phyloP scores from a whole-genome alignment of 139 green algal genomes.

The Microglena sp. region DNA sequence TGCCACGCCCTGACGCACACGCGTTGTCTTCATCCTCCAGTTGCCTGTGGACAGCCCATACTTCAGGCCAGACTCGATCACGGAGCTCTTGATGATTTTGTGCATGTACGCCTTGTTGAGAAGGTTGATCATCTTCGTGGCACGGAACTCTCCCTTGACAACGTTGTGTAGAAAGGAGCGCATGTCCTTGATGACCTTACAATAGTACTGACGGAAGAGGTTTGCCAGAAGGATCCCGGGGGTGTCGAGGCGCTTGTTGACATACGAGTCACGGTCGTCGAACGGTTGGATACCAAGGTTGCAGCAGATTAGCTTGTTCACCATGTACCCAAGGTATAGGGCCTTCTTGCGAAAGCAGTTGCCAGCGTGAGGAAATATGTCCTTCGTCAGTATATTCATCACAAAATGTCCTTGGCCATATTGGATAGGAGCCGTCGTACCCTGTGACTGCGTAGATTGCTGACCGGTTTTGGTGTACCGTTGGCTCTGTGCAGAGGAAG shows the following conservation, averaged over 20 bases:
- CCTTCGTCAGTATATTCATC: slow-evolving; percentile 12
- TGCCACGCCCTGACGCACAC: background rate
- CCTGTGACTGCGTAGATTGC: no score
- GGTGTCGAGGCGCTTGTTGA: slow-evolving; percentile 50
- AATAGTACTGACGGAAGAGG: slow-evolving; percentile 11
- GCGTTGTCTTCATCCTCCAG: slow-evolving; percentile 34
- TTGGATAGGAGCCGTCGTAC: no score
- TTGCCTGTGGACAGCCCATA: slow-evolving; percentile 59
- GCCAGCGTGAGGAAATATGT: slow-evolving; percentile 4
- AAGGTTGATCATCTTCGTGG: slow-evolving; percentile 11
- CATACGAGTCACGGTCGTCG: slow-evolving; percentile 44
- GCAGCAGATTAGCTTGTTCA: background rate
- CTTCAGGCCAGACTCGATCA: slow-evolving; percentile 49
- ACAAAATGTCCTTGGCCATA: background rate
- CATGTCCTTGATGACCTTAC: slow-evolving; percentile 48
- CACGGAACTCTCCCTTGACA: no score
- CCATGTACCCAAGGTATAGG: slow-evolving; percentile 6
- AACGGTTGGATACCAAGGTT: background rate
- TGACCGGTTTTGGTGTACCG: no score
- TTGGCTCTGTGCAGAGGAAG: background rate
- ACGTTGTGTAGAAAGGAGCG: slow-evolving; percentile 18
- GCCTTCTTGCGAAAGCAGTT: background rate
- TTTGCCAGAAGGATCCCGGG: slow-evolving; percentile 4
- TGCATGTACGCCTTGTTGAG: slow-evolving; percentile 26
- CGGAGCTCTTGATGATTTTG: slow-evolving; percentile 42